Conservation (phyloP, 2,329 filamentous ascomycete species). For the Talaromyces atroroseus region DNA sequence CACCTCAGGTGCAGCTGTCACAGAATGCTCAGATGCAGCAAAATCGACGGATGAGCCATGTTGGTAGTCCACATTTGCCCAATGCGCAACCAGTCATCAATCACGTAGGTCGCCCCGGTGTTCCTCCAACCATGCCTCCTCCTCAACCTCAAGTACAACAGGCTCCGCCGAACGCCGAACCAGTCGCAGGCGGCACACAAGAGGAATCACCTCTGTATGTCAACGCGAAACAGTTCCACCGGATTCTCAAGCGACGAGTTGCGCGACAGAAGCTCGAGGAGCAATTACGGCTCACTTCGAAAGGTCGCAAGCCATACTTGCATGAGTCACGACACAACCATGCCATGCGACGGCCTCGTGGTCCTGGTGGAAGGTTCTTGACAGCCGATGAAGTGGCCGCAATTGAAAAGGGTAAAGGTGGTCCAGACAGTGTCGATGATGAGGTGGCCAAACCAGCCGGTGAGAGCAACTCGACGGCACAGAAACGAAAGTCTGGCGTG, state of each 20-base stretch:
- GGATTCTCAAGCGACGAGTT: conserved; percentile 88
- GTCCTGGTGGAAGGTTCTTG: conserved; percentile 89
- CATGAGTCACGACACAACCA: conserved; percentile 98
- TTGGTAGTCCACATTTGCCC: conserved; percentile 67
- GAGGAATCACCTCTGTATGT: conserved; percentile 96
- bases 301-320: conserved; percentile 92
- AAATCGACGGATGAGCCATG: conserved; percentile 63
- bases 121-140: conserved; percentile 47
- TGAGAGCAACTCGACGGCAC: conserved; percentile 32
- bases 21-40: conserved; percentile 55
- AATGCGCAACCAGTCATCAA: conserved; percentile 72
- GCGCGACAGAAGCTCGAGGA: conserved; percentile 92
- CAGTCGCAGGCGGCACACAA: conserved; percentile 58
- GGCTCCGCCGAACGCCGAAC: conserved; percentile 73
- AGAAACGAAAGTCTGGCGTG: conserved; percentile 48
- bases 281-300: conserved; percentile 82
- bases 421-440: conserved; percentile 27
- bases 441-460: conserved; percentile 24
- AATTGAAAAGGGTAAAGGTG: conserved; percentile 63
- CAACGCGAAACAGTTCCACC: conserved; percentile 97
- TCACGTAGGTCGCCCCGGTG: conserved; percentile 53
- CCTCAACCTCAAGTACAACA: conserved; percentile 57
- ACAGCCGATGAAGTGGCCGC: conserved; percentile 93
- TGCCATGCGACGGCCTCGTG: conserved; percentile 90
- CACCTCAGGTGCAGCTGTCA: conserved; percentile 45